Base-by-base conservation (phyloP, 257 asterid genomes). In the Salvia splendens region DNA sequence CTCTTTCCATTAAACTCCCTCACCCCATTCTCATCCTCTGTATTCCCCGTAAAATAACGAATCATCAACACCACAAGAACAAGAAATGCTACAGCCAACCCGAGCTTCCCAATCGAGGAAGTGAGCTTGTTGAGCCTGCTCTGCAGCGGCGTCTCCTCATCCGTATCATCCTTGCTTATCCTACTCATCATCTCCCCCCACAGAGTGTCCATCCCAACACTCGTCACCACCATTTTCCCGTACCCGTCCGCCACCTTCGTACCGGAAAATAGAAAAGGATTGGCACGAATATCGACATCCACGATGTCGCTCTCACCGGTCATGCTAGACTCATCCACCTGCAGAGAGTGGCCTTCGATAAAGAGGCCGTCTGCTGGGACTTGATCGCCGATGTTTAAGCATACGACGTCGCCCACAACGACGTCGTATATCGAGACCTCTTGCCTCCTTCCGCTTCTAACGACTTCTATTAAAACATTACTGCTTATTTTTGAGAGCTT, bases 261-360 rank as follows among this genome's bases (percentile, higher is more conserved):
- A 8, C 28, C 14, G 97, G 96, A 2, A 95, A 91, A 38, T 5
- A 38, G 8, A 8, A 38, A 38, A 5, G 42, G 42, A 8, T 38
- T 38, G 2, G 4, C 8, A 0, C 2, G 2, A 8, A 2, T 38
- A 1, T 38, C 0, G 96, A 88, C 53, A 93, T 79, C 96, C 95
- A 88, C 82, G 3, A 85, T 95, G 0, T 73, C 35, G 10, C 86
- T 80, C 51, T 83, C 82, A 16, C 84, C 82, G 4, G 80, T 78
- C 79, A 78, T 75, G 65, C 74, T 68, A 1, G 82, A 76, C 50
- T 78, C 83, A 4, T 83, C 82, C 8, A 80, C 86, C 7, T 69
- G 73, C 3, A 80, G 56, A 0, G 84, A 83, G 35, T 78, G 64
- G 2, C 86, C 86, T 1, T 78, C 82, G 38, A 80, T 28, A 69